Evolutionary conservation across 2,329 filamentous ascomycete genomes (phyloP), one percentile per base, ranked within the genome.

Genomic region (Fusarium robinianum): DNA sequence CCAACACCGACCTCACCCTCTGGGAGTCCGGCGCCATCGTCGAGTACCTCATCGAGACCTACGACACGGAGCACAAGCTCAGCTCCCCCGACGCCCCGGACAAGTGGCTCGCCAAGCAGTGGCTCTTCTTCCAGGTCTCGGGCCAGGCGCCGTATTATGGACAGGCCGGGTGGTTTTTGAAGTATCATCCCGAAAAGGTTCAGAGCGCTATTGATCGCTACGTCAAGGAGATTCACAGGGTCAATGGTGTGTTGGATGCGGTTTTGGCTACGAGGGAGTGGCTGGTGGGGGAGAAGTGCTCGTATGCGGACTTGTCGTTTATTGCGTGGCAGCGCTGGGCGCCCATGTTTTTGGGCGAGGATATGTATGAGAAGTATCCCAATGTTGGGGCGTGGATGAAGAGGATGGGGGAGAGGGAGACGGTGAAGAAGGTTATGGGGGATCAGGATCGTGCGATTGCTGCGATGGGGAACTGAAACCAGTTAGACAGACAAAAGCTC

Each of bases 81-180:
- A 58, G 27, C 45, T 35, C 34, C 14, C 5, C 14, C 18, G 23
- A 8, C 14, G 16, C 17, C 5, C 31, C 15, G 8, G 30, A 41
- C 25, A 30, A 23, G 4, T 30, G 27, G 15, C 30, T 16, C 3
- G 8, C 15, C 10, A 11, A 23, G 3, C 10, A 12, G 2, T 45
- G 41, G 41, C 14, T 32, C 8, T 18, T 25, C 19, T 45, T 38
- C 24, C 46, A 49, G 22, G 68, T 66, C 51, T 65, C 58, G 32
- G 70, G 71, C 5, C 67, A 74, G 54, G 73, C 70, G 1, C 72
- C 72, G 0, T 77, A 75, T 51, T 76, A 61, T 30, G 74, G 73
- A 4, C 69, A 75, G 51, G 49, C 46, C 3, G 53, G 40, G 6
- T 71, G 69, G 67, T 75, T 75, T 58, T 29, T 17, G 10, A 40